A percentile compares a stretch with the other conserved stretches of the same genome.
Conservation (phyloP, 2,329 filamentous ascomycete genomes). For the Aspergillus carbonarius region DNA sequence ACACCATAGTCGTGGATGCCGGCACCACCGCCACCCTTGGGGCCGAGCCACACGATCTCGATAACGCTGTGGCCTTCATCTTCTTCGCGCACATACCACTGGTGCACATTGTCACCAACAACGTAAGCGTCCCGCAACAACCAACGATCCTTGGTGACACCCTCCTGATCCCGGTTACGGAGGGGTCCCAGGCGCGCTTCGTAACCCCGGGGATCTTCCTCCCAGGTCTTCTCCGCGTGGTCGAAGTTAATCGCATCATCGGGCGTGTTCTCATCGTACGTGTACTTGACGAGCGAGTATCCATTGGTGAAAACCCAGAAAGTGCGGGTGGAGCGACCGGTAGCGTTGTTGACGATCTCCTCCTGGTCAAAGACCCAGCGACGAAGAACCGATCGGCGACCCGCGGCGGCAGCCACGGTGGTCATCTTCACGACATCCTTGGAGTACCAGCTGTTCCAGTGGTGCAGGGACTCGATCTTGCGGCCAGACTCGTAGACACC, state of each 20-base stretch:
- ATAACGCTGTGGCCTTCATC: constrained; percentile 43
- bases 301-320: constrained; percentile 49
- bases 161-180: constrained; percentile 39
- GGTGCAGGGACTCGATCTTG: constrained; percentile 45
- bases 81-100: constrained; percentile 43
- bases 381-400: constrained; percentile 43
- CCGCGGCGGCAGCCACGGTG: constrained; percentile 41
- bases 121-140: constrained; percentile 39
- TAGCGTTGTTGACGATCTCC: constrained; percentile 35
- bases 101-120: constrained; percentile 45
- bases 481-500: constrained; percentile 46
- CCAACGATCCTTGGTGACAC: constrained; percentile 44
- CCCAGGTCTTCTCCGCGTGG: constrained; percentile 46
- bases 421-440: constrained; percentile 48
- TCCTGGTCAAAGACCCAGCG: constrained; percentile 47
- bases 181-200: constrained; percentile 42
- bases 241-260: constrained; percentile 46
- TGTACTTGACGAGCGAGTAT: constrained; percentile 46
- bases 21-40: constrained; percentile 38
- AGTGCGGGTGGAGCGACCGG: constrained; percentile 35
- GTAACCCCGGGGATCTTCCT: constrained; percentile 43
- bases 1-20: constrained; percentile 32
- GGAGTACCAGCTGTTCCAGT: constrained; percentile 47
- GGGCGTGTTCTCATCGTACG: constrained; percentile 35
- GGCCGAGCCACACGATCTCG: constrained; percentile 46